A percentile compares a stretch with the other conserved stretches of the same genome.
Conservation (phyloP, 225 moss, liverwort and hornwort genomes). For the Bryoerythrophyllum caledonicum region DNA sequence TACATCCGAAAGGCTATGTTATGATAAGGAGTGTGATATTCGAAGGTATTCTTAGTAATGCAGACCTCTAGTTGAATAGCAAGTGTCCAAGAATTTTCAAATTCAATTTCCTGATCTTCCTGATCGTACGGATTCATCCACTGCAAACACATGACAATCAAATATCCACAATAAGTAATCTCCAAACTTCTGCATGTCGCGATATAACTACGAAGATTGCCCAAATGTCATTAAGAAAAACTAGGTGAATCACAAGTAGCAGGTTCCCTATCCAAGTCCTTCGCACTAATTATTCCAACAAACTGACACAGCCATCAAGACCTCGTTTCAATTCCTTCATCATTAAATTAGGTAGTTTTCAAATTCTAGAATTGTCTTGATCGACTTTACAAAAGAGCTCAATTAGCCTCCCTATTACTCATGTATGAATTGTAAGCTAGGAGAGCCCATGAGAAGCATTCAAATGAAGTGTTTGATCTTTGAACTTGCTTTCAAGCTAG, state of each 20-base stretch:
- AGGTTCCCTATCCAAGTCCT: neutral
- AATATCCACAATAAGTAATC: neutral
- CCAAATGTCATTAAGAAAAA: neutral
- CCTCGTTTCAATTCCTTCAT: neutral
- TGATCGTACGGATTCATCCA: conserved; percentile 56
- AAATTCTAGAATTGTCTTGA: neutral
- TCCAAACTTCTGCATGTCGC: neutral
- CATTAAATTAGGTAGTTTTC: neutral
- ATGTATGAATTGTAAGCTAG: neutral
- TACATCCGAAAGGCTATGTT: neutral
- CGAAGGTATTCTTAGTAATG: neutral
- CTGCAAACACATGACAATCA: conserved; percentile 32
- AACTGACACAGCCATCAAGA: conserved; percentile 2
- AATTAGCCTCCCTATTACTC: neutral
- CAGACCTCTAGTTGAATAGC: conserved; percentile 68
- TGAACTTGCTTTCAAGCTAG: neutral
- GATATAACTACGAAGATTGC: neutral
- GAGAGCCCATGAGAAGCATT: neutral
- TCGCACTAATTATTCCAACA: neutral
- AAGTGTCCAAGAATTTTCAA: conserved; percentile 48
- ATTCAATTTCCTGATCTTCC: conserved; percentile 9
- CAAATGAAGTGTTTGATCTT: neutral
- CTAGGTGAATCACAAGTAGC: neutral
- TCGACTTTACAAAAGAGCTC: neutral
- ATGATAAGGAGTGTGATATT: neutral